A percentile compares a stretch with the other conserved stretches of the same genome.
phyloP scores from a whole-genome alignment of 164 flowering plant species.

The Buxus sempervirens region DNA sequence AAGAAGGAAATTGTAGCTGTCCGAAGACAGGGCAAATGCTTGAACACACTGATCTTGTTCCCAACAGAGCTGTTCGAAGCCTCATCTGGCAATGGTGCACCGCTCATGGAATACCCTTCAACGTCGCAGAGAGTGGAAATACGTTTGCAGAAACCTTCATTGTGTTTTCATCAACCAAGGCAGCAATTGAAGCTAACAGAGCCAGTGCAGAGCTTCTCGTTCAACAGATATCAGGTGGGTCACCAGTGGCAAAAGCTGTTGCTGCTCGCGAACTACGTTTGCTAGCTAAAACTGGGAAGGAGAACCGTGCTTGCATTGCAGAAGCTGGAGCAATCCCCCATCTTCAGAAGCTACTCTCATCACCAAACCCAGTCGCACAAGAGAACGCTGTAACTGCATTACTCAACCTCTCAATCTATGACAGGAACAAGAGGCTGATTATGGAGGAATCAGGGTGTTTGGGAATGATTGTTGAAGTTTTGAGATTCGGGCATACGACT shows the following conservation, averaged over 20 bases:
- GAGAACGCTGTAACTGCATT: constrained; percentile 95
- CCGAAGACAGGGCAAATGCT: constrained; percentile 93
- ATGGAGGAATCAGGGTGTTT: constrained; percentile 83
- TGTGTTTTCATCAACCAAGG: constrained; percentile 44
- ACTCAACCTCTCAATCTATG: constrained; percentile 87
- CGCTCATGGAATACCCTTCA: constrained; percentile 57
- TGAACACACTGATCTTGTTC: constrained; percentile 53
- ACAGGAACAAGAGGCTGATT: constrained; percentile 70
- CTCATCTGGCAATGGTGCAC: constrained; percentile 81
- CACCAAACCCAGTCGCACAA: constrained; percentile 61
- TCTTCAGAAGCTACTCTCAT: constrained; percentile 50
- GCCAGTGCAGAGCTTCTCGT: constrained; percentile 74
- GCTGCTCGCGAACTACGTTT: constrained; percentile 82
- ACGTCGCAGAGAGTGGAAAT: constrained; percentile 45
- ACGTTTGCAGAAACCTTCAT: constrained; percentile 35
- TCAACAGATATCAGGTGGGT: constrained; percentile 52
- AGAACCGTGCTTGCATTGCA: constrained; percentile 88
- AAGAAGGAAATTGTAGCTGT: constrained; percentile 80
- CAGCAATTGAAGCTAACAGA: constrained; percentile 73
- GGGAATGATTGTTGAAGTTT: constrained; percentile 59
- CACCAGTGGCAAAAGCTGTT: constrained; percentile 48
- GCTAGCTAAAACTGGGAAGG: constrained; percentile 79
- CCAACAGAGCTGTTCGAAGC: constrained; percentile 73
- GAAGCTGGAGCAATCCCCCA: too few relatives aligned
- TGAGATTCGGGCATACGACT: constrained; percentile 60